Evolutionary conservation across 805 yeast genomes (phyloP), one percentile per base, ranked within the genome.

Genomic region (Ogataea pilisensis): DNA sequence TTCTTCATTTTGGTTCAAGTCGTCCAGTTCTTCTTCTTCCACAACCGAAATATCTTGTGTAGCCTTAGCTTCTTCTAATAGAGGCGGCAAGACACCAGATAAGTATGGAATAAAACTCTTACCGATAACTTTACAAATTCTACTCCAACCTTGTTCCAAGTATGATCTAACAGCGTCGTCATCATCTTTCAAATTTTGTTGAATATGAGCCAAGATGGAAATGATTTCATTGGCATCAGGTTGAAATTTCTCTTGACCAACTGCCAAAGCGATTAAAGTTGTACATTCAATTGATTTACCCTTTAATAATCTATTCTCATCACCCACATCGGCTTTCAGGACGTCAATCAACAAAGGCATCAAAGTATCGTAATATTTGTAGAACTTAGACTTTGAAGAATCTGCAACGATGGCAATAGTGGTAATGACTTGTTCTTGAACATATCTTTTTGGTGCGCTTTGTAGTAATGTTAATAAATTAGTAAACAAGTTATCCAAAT

Each of bases 321-420:
- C 76, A 29, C 87, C 91, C 64, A 83, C 74, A 49, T 87, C 95
- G 5, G 91, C 69, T 51, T 73, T 78, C 65, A 93, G 68, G 11
- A 91, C 95, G 46, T 83, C 79, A 42, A 89, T 68, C 46, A 91
- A 70, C 50, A 88, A 67, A 14, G 96, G 96, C 95, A 93, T 91
- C 61, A 93, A 73, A 2, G 96, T 85, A 60, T 89, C 96, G 61
- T 90, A 93, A 61, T 93, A 93, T 66, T 90, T 91, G 53, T 80
- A 73, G 60, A 93, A 93, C 57, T 84, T 85, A 47, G 75, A 75
- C 63, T 88, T 88, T 3, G 98, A 96, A 13, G 96, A 95, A 65
- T 91, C 98, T 2, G 99, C 99, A 50, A 91, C 90, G 51, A 90
- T 86, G 17, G 98, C 96, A 63, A 93, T 90, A 0, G 98, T 93